Evolutionary conservation across 495 filamentous ascomycete genomes (phyloP).

Genomic region (Neurospora intermedia): DNA sequence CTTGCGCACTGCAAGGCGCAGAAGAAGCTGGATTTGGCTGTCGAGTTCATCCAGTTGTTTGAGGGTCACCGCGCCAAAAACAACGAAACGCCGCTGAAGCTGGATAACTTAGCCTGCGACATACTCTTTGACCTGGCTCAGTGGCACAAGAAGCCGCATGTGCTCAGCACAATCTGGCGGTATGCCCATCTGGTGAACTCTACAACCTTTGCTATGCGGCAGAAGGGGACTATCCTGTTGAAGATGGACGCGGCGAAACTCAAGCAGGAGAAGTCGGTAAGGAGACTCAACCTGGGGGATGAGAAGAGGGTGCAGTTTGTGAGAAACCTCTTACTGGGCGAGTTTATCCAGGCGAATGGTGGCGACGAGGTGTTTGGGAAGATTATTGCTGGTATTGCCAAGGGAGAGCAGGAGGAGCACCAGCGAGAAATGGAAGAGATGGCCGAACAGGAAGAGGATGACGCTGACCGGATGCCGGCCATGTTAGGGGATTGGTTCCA

Average conservation of each 20-base stretch:
- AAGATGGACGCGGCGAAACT: not conserved
- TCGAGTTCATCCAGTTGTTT: constrained; percentile 14
- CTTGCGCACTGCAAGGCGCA: constrained; percentile 21
- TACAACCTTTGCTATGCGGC: constrained; percentile 14
- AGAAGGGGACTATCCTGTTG: not conserved
- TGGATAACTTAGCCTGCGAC: constrained; percentile 14
- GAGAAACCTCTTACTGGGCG: not conserved
- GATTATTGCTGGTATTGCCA: not conserved
- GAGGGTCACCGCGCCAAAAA: constrained; percentile 5
- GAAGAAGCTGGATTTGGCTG: constrained; percentile 5
- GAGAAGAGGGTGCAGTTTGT: constrained; percentile 1
- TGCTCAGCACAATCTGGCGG: constrained; percentile 28
- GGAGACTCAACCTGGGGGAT: not conserved
- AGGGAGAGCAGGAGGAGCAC: not conserved
- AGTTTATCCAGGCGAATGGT: not conserved
- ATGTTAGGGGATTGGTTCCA: not conserved
- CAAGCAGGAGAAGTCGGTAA: not conserved
- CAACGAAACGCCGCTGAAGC: not conserved
- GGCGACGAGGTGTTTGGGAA: not conserved
- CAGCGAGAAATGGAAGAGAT: not conserved
- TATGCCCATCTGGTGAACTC: constrained; percentile 16
- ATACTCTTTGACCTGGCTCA: constrained; percentile 24
- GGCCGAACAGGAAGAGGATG: not conserved
- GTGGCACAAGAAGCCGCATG: constrained; percentile 19
- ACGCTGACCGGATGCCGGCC: not conserved